phyloP scores from a whole-genome alignment of 2,329 filamentous ascomycete genomes.

The Fusarium secorum region DNA sequence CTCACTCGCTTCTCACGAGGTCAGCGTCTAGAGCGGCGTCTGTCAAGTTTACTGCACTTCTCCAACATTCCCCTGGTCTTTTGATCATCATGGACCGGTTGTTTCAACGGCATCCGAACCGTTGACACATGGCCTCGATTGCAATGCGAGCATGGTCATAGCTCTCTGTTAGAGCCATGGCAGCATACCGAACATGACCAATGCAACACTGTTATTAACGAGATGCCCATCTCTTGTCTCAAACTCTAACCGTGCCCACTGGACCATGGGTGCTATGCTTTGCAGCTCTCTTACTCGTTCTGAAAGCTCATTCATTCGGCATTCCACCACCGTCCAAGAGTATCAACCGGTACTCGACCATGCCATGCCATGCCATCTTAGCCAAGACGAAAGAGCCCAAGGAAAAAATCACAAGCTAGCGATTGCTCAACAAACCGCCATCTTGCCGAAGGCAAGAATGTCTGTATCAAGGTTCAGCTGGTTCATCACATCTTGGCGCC shows the following conservation, averaged over 20 bases:
- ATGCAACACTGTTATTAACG: not conserved
- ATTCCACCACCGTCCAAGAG: conserved; percentile 20
- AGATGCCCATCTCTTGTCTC: conserved; percentile 6
- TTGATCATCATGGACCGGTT: conserved; percentile 15
- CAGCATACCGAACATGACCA: not conserved
- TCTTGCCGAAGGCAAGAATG: conserved; percentile 28
- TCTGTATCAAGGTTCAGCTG: conserved; percentile 36
- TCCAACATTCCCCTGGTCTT: conserved; percentile 11
- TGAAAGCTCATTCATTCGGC: conserved; percentile 11
- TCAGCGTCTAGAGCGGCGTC: conserved; percentile 12
- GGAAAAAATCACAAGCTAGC: not conserved
- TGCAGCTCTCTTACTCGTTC: not conserved
- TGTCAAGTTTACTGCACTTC: not conserved
- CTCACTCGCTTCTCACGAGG: not conserved
- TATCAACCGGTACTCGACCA: not conserved
- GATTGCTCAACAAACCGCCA: conserved; percentile 26
- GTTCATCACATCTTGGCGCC: conserved; percentile 23
- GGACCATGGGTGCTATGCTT: not conserved
- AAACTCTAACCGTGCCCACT: not conserved
- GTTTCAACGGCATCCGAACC: conserved; percentile 19
- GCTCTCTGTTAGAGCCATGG: not conserved
- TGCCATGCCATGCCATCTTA: not conserved
- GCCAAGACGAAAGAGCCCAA: conserved; percentile 5
- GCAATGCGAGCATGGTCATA: not conserved
- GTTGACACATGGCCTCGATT: conserved; percentile 14